These are phyloP conservation scores for Mycena sanguinolenta DNA, from an alignment of 768 basidiomycete genomes.

Conservation along the genomic window DNA sequence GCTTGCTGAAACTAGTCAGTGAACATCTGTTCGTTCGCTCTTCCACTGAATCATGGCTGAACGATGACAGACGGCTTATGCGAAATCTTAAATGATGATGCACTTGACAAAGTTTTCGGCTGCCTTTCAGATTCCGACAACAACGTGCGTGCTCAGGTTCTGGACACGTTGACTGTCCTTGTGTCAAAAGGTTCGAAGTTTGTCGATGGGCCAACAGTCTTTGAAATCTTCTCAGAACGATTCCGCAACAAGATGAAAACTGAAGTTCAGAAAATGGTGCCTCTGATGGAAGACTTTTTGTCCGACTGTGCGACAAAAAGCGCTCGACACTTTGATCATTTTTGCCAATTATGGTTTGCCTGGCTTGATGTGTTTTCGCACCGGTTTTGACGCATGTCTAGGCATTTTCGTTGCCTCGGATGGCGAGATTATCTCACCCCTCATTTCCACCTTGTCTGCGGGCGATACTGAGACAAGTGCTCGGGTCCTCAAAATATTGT, in stretches of 20 bases:
- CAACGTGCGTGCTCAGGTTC: neutral
- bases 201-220: neutral
- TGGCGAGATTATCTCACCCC: neutral
- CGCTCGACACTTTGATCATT: neutral
- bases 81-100: neutral
- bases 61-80: neutral
- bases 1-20: no score
- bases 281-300: neutral
- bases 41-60: neutral
- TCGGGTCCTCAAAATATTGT: slow-evolving; percentile 3
- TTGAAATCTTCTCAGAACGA: neutral
- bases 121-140: neutral
- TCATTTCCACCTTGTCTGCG: slow-evolving; percentile 6
- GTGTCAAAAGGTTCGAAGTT: neutral
- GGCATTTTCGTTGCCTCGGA: neutral
- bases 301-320: neutral
- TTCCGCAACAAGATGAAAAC: neutral
- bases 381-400: neutral
- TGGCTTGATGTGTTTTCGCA: neutral
- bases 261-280: neutral
- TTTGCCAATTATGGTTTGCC: neutral
- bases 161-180: neutral
- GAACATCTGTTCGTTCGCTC: neutral
- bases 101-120: neutral
- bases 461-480: slow-evolving; percentile 1